phyloP scores from a whole-genome alignment of 257 asterid genomes.

The Ocimum tenuiflorum region DNA sequence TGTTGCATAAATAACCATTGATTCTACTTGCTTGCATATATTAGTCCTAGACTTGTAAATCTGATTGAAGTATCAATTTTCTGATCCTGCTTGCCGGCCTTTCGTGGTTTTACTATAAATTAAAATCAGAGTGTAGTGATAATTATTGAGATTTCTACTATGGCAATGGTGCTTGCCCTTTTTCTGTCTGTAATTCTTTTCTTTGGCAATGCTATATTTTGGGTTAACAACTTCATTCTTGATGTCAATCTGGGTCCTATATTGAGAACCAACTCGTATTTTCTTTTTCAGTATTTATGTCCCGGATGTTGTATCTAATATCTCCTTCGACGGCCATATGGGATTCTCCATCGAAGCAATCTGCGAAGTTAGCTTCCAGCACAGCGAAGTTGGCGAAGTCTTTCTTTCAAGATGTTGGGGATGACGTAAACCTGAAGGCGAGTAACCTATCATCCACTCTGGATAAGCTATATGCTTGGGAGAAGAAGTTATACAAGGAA shows the following conservation, averaged over 20 bases:
- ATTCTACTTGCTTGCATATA: slow-evolving; percentile 1
- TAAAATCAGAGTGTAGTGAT: neutral
- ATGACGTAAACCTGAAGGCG: slow-evolving; percentile 38
- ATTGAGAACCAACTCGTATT: slow-evolving; percentile 11
- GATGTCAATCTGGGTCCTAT: neutral
- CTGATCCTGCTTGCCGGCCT: too few species aligned
- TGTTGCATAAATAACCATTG: neutral
- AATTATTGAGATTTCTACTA: neutral
- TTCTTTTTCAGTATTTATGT: slow-evolving; percentile 46
- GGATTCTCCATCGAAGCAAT: slow-evolving; percentile 42
- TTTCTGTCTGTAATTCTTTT: neutral
- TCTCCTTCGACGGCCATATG: slow-evolving; percentile 50
- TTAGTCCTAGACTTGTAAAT: neutral
- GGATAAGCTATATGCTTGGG: slow-evolving; percentile 83
- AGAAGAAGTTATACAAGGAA: slow-evolving; percentile 86
- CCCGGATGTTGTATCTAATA: slow-evolving; percentile 46
- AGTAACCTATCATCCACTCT: slow-evolving; percentile 69
- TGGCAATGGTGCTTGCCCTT: neutral
- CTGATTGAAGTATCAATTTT: too few species aligned
- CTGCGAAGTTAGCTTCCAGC: slow-evolving; percentile 55
- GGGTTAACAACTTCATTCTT: neutral
- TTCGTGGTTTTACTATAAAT: neutral
- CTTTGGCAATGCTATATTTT: neutral
- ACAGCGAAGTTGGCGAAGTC: slow-evolving; percentile 61
- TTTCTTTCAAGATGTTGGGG: slow-evolving; percentile 58